Conservation (phyloP, 257 asterid genomes). For the Jacaranda copaia region DNA sequence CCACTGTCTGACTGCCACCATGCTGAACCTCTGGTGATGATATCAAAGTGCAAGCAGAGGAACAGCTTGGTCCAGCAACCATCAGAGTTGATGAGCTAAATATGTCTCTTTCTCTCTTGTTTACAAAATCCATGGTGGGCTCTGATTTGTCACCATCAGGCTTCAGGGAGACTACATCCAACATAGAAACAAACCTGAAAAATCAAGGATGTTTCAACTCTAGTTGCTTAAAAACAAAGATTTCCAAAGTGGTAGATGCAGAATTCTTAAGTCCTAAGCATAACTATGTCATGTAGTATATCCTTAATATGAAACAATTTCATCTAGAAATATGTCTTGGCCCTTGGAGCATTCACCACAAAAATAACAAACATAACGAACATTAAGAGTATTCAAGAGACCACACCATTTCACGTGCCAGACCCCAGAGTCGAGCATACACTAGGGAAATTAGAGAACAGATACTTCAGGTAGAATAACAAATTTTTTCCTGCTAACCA, state of each 20-base stretch:
- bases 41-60: conserved; percentile 45
- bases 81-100: conserved; percentile 85
- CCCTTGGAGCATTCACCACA: conserved; percentile 5
- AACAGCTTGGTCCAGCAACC: conserved; percentile 76
- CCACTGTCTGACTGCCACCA: conserved; percentile 38
- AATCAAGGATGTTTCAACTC: conserved; percentile 11
- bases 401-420: neutral
- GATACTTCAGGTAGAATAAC: conserved; percentile 8
- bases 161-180: conserved; percentile 88
- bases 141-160: conserved; percentile 72
- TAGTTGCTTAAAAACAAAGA: conserved; percentile 10
- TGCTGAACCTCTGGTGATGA: conserved; percentile 46
- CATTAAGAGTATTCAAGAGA: neutral
- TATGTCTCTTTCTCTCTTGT: conserved; percentile 55
- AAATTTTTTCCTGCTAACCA: neutral
- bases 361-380: neutral
- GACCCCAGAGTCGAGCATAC: neutral
- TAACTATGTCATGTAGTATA: conserved; percentile 16
- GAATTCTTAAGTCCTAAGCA: conserved; percentile 7
- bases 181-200: conserved; percentile 77
- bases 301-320: conserved; percentile 11
- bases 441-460: conserved; percentile 8
- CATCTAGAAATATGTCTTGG: conserved; percentile 22
- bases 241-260: conserved; percentile 2
- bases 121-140: conserved; percentile 41